Conservation (phyloP, 2,329 filamentous ascomycete species). For the Neocatenulostroma microsporum region DNA sequence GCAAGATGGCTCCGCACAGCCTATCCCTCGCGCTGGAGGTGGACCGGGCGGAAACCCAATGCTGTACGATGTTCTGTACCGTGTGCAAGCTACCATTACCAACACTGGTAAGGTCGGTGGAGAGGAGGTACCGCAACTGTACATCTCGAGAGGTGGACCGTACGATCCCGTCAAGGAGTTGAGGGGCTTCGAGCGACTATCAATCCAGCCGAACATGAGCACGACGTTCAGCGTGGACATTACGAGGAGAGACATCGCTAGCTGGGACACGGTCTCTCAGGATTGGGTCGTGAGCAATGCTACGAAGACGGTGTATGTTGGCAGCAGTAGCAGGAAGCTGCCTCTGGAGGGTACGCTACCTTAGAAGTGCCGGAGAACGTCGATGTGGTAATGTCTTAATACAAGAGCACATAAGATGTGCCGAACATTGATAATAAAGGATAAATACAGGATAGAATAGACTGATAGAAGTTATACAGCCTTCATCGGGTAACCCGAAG, state of each 20-base stretch:
- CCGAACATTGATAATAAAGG: no score
- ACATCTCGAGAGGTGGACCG: constrained; percentile 67
- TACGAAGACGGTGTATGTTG: constrained; percentile 51
- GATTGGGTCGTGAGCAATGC: constrained; percentile 57
- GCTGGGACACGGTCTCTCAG: constrained; percentile 73
- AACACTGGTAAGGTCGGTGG: background rate
- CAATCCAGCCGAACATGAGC: constrained; percentile 59
- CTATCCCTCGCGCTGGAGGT: constrained; percentile 52
- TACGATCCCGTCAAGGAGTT: constrained; percentile 60
- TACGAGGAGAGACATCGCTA: constrained; percentile 73
- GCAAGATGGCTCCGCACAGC: constrained; percentile 53
- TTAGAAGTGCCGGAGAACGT: no score
- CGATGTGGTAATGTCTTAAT: no score
- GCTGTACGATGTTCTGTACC: background rate
- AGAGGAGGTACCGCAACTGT: background rate
- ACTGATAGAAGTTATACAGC: no score
- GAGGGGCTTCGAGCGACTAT: constrained; percentile 71
- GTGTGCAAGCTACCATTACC: background rate
- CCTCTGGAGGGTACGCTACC: constrained; percentile 18
- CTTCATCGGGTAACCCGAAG: no score
- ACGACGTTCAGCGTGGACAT: constrained; percentile 60
- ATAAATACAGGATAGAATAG: no score
- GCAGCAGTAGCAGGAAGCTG: constrained; percentile 50
- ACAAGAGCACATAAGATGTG: no score
- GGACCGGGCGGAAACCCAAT: constrained; percentile 27